A percentile compares a stretch with the other conserved stretches of the same genome.
These are phyloP conservation scores for Digitaria exilis DNA, from an alignment of 202 grass and related monocot genomes.

Conservation along the genomic window DNA sequence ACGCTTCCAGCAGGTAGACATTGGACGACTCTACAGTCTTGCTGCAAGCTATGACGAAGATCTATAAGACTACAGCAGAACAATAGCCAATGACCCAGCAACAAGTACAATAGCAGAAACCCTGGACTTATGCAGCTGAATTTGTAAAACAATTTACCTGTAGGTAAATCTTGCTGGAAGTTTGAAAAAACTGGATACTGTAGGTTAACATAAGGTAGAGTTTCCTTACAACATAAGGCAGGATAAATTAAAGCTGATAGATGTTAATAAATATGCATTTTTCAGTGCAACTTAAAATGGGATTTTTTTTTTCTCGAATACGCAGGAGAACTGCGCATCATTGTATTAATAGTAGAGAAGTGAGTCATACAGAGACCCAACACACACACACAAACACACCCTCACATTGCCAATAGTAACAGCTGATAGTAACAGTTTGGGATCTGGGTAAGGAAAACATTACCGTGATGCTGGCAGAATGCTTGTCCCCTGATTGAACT, in stretches of 20 bases:
- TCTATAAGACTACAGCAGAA: not conserved
- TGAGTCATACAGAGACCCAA: no score
- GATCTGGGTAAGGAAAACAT: not conserved
- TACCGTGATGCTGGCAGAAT: conserved; percentile 51
- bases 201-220: not conserved
- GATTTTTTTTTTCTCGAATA: no score
- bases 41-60: no score
- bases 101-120: not conserved
- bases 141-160: not conserved
- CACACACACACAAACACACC: no score
- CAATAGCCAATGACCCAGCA: not conserved
- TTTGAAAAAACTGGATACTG: not conserved
- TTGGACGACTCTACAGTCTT: no score
- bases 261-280: not conserved
- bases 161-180: not conserved
- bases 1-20: no score
- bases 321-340: no score
- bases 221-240: not conserved
- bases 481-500: conserved; percentile 31
- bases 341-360: no score
- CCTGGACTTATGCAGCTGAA: no score
- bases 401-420: no score
- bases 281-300: not conserved
- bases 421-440: not conserved
- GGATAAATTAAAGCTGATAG: not conserved